These are phyloP conservation scores for Pelargonium australe DNA, from an alignment of 441 rosid species.

Conservation along the genomic window DNA sequence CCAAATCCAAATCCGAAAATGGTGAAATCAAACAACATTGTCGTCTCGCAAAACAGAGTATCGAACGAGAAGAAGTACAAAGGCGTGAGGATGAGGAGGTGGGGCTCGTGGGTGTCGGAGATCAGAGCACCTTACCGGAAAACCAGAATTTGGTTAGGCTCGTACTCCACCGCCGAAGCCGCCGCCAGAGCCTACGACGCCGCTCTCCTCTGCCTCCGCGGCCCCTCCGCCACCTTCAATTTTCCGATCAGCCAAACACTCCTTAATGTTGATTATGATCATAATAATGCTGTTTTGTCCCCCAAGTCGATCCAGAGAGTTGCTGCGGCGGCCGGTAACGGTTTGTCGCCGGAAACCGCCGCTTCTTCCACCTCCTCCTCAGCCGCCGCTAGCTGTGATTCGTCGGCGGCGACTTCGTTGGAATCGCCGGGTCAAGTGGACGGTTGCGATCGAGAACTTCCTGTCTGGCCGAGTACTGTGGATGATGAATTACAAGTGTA, in stretches of 20 bases:
- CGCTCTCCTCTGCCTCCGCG: conserved; percentile 82
- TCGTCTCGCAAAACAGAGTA: too few species aligned
- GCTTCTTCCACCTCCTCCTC: too few species aligned
- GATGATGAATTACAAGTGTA: too few species aligned
- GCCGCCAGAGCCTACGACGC: conserved; percentile 98
- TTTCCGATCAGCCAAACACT: conserved; percentile 52
- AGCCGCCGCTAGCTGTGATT: too few species aligned
- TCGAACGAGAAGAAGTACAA: conserved; percentile 41
- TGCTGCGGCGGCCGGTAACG: conserved; percentile 72
- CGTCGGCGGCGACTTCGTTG: too few species aligned
- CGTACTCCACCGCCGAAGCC: conserved; percentile 87
- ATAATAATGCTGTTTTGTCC: conserved; percentile 32
- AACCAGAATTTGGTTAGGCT: conserved; percentile 91
- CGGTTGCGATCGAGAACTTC: too few species aligned
- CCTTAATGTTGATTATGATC: conserved; percentile 16
- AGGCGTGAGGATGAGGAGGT: conserved; percentile 96
- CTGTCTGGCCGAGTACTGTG: too few species aligned
- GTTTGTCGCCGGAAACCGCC: conserved; percentile 5
- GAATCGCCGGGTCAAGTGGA: too few species aligned
- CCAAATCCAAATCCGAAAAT: too few species aligned
- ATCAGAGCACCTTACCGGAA: conserved; percentile 92
- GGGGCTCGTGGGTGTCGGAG: conserved; percentile 99
- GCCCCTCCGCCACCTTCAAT: conserved; percentile 79
- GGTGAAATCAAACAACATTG: too few species aligned
- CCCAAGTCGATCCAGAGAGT: conserved; percentile 82